phyloP scores from a whole-genome alignment of 495 filamentous ascomycete genomes.

The Gamarada debralockiae region DNA sequence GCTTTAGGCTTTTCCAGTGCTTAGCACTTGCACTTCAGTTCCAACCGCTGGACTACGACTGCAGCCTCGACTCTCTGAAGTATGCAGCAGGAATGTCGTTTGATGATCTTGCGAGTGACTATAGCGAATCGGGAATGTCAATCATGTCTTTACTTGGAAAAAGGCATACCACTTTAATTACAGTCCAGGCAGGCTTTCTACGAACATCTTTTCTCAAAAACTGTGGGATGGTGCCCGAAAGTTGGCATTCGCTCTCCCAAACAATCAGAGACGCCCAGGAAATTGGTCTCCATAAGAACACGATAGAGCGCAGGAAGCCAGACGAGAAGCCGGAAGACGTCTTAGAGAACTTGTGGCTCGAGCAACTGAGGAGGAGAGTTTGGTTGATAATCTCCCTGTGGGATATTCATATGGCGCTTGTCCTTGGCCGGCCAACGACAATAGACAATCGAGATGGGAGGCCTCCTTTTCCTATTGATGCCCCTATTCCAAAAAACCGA shows the following conservation, averaged over 20 bases:
- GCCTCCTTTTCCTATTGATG: constrained; percentile 34
- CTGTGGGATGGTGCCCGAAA: constrained; percentile 44
- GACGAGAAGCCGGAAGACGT: constrained; percentile 36
- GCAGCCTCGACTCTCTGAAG: constrained; percentile 46
- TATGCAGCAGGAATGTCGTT: constrained; percentile 57
- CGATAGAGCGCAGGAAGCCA: constrained; percentile 31
- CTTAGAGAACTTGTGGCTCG: constrained; percentile 48
- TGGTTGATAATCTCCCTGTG: constrained; percentile 56
- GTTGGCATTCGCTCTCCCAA: constrained; percentile 57
- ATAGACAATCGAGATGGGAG: constrained; percentile 40
- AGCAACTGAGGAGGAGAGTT: constrained; percentile 46
- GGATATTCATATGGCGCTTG: constrained; percentile 56
- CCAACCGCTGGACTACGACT: constrained; percentile 41
- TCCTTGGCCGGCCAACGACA: constrained; percentile 55
- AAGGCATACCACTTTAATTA: constrained; percentile 47
- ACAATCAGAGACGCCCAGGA: constrained; percentile 60
- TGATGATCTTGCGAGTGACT: constrained; percentile 53
- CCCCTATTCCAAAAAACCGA: constrained; percentile 32
- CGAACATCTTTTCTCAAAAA: constrained; percentile 46
- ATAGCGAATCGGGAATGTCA: constrained; percentile 51
- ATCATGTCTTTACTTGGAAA: constrained; percentile 52
- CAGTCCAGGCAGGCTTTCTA: constrained; percentile 53
- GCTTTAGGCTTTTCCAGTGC: constrained; percentile 47
- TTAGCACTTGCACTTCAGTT: constrained; percentile 51
- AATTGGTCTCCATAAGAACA: constrained; percentile 53